phyloP scores from a whole-genome alignment of 2,329 filamentous ascomycete genomes.

The Monosporascus ibericus region DNA sequence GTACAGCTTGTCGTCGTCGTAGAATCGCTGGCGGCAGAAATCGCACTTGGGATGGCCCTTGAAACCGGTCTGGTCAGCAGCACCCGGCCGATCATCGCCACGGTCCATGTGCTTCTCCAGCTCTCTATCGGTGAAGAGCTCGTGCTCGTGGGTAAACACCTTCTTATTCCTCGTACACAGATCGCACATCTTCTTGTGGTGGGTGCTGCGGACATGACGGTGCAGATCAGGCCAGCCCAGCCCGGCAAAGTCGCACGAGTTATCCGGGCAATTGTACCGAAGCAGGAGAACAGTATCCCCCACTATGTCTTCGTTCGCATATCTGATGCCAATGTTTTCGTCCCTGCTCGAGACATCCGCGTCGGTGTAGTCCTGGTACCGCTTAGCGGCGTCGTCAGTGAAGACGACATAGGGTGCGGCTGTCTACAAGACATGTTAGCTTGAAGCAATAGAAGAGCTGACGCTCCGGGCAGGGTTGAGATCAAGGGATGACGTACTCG shows the following conservation, averaged over 20 bases:
- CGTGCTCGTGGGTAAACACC: constrained; percentile 96
- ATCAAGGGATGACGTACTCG: constrained; percentile 51
- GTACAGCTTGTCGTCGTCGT: constrained; percentile 92
- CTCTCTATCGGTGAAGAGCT: constrained; percentile 76
- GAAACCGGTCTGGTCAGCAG: constrained; percentile 89
- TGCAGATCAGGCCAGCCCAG: constrained; percentile 70
- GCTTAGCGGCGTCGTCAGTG: constrained; percentile 75
- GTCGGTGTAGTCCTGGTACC: constrained; percentile 74
- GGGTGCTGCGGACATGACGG: constrained; percentile 72
- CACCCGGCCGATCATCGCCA: constrained; percentile 86
- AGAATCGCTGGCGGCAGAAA: constrained; percentile 89
- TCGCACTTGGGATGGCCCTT: constrained; percentile 91
- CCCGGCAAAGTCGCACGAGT: constrained; percentile 67
- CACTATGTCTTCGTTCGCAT: constrained; percentile 81
- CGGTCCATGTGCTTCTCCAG: constrained; percentile 82
- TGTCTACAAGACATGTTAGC: constrained; percentile 33
- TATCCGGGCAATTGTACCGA: constrained; percentile 90
- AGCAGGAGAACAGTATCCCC: constrained; percentile 85
- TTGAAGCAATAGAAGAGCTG: not conserved
- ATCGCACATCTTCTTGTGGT: constrained; percentile 61
- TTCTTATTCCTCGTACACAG: constrained; percentile 80
- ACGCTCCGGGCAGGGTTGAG: not conserved
- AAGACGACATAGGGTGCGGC: constrained; percentile 82
- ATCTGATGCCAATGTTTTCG: constrained; percentile 83
- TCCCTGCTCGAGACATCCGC: constrained; percentile 72